Base-by-base conservation (phyloP, 257 asterid genomes). In the Fraxinus quadrangulata region DNA sequence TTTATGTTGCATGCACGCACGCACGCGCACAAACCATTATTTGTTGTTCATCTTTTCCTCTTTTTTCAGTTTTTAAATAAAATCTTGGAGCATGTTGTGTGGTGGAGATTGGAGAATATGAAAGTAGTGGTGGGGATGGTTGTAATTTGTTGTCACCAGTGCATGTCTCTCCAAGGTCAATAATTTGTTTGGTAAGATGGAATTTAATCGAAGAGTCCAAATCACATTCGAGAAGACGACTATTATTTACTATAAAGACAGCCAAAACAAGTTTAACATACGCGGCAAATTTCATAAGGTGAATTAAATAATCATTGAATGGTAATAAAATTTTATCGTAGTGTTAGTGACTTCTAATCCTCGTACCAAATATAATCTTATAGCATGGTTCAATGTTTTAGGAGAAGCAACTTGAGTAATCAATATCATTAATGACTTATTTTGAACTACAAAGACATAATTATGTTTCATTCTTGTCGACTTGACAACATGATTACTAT, bases 91-190 rank as follows among this genome's bases (percentile, higher is more conserved):
- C 47, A 63, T 14, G 33, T 66, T 76, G 49, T 39, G 73, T 42
- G 79, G 79, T 66, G 67, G 73, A 77, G 74, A 77, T 73, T 66
- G 79, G 66, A 77, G 69, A 77, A 77, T 69, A 16, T 11, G 2
- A n/a, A 10, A 14, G 16, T 61, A 63, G 65, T 63, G 72, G 67
- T 66, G 73, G 79, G 67, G 67, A 75, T 21, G 28, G 54, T 42
- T 16, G 23, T 61, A 47, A 47, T 47, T 47, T 14, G n/a, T 16
- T 13, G 19, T 45, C 56, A 14, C 6, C 56, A 14, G 6, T 59
- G 13, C 30, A 59, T 9, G 28, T 19, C 24, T n/a, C 23, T 59
- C 28, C 3, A 59, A 59, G 1, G 14, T 59, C 28, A 59, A 59
- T 59, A 21, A 56, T 56, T n/a, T 56, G 49, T 40, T 40, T 37